Conservation (phyloP, 2,329 filamentous ascomycete species). For the Phaeophleospora eucalypticola region DNA sequence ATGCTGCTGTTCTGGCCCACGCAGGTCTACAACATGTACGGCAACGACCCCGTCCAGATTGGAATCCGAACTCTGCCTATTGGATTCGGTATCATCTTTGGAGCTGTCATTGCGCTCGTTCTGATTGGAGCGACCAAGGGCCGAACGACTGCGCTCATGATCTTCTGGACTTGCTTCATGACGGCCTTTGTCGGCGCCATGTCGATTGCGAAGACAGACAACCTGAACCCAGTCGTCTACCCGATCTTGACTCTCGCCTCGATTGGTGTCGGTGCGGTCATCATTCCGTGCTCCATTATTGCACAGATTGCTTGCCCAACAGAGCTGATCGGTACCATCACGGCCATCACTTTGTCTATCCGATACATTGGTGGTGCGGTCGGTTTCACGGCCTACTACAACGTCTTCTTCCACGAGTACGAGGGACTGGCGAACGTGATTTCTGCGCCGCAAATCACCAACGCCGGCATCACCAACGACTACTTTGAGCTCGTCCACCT, state of each 20-base stretch:
- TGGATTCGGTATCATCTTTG: conserved; percentile 59
- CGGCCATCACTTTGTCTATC: conserved; percentile 63
- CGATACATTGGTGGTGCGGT: conserved; percentile 64
- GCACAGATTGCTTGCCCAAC: conserved; percentile 64
- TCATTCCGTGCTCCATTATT: conserved; percentile 64
- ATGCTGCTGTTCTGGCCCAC: conserved; percentile 59
- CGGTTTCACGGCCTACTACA: conserved; percentile 47
- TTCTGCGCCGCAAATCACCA: conserved; percentile 16
- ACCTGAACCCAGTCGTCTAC: conserved; percentile 27
- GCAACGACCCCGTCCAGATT: conserved; percentile 55
- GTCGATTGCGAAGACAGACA: conserved; percentile 22
- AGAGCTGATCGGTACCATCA: conserved; percentile 65
- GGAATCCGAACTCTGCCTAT: conserved; percentile 64
- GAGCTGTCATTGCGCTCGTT: conserved; percentile 56
- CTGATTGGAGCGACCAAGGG: conserved; percentile 56
- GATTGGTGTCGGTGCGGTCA: conserved; percentile 64
- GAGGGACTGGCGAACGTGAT: conserved; percentile 13
- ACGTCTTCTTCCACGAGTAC: conserved; percentile 47
- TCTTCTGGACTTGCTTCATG: conserved; percentile 59
- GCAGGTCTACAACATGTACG: conserved; percentile 62
- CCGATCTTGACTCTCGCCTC: conserved; percentile 56
- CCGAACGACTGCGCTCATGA: conserved; percentile 57
- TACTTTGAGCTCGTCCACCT: conserved; percentile 17
- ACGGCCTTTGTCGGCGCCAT: conserved; percentile 50
- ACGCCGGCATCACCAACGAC: conserved; percentile 15